phyloP scores from a whole-genome alignment of 2,329 filamentous ascomycete genomes.

The Colletotrichum liriopes region DNA sequence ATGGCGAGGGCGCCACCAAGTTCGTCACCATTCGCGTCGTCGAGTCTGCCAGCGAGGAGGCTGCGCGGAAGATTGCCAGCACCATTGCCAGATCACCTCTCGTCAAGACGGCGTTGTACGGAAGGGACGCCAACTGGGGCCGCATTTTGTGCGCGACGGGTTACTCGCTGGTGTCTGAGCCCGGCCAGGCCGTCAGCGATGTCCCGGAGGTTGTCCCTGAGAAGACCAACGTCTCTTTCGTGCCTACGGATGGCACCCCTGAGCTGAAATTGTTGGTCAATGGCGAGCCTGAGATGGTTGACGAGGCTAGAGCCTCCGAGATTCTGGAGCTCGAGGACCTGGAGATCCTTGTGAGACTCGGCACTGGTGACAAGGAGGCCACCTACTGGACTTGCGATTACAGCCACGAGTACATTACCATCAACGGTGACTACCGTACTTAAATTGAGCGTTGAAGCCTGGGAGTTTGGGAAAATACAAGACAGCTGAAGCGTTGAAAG shows the following conservation, averaged over 20 bases:
- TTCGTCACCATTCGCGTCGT: conserved; percentile 93
- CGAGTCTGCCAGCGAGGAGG: conserved; percentile 78
- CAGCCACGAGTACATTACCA: conserved; percentile 83
- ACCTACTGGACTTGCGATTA: conserved; percentile 91
- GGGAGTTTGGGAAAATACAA: neutral
- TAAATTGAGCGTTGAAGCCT: neutral
- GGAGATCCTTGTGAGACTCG: conserved; percentile 82
- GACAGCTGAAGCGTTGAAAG: neutral
- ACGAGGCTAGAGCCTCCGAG: conserved; percentile 83
- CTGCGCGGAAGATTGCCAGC: conserved; percentile 85
- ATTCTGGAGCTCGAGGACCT: conserved; percentile 85
- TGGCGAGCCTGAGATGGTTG: conserved; percentile 84
- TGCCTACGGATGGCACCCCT: conserved; percentile 82
- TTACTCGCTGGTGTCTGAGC: conserved; percentile 78
- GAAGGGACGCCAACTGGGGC: conserved; percentile 98
- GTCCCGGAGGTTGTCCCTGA: conserved; percentile 77
- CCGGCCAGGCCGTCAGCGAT: conserved; percentile 69
- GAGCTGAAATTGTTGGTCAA: conserved; percentile 84
- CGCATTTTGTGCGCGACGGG: conserved; percentile 96
- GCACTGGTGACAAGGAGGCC: conserved; percentile 77
- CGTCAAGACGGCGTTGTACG: conserved; percentile 97
- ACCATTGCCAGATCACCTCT: conserved; percentile 93
- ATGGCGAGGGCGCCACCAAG: conserved; percentile 98
- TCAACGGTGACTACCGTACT: conserved; percentile 79
- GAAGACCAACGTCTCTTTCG: conserved; percentile 83